Conservation (phyloP, 345 rosid species). For the Turnera subulata region DNA sequence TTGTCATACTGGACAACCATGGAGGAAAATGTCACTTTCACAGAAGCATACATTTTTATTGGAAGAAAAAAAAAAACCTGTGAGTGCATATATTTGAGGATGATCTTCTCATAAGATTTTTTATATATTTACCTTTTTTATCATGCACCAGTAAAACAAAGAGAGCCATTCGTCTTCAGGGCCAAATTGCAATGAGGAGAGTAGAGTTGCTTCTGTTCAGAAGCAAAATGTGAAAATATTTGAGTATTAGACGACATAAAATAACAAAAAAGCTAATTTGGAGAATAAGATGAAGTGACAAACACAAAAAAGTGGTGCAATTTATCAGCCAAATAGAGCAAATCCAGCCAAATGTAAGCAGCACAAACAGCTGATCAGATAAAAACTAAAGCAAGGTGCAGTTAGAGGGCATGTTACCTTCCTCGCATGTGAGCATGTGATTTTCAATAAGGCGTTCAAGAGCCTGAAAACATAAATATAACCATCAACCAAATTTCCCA, state of each 20-base stretch:
- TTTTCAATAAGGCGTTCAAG: conserved; percentile 90
- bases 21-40: conserved; percentile 2
- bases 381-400: neutral
- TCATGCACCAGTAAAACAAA: conserved; percentile 89
- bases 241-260: neutral
- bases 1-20: conserved; percentile 56
- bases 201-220: conserved; percentile 60
- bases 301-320: neutral
- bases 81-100: neutral
- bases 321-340: neutral
- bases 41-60: neutral
- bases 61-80: conserved; percentile 10
- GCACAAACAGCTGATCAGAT: too few species aligned
- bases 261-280: neutral
- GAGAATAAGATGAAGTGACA: neutral
- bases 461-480: conserved; percentile 50
- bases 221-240: conserved; percentile 5
- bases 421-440: conserved; percentile 93
- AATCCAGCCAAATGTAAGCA: too few species aligned
- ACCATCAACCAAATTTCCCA: too few species aligned
- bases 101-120: neutral
- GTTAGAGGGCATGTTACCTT: conserved; percentile 47
- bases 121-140: conserved; percentile 55
- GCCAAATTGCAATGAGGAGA: conserved; percentile 77
- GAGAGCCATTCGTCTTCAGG: conserved; percentile 92